Percentiles rank a stretch among this genome's conserved stretches.
Conservation (phyloP, 768 basidiomycete genomes). For the Tremella yokohamensis region DNA sequence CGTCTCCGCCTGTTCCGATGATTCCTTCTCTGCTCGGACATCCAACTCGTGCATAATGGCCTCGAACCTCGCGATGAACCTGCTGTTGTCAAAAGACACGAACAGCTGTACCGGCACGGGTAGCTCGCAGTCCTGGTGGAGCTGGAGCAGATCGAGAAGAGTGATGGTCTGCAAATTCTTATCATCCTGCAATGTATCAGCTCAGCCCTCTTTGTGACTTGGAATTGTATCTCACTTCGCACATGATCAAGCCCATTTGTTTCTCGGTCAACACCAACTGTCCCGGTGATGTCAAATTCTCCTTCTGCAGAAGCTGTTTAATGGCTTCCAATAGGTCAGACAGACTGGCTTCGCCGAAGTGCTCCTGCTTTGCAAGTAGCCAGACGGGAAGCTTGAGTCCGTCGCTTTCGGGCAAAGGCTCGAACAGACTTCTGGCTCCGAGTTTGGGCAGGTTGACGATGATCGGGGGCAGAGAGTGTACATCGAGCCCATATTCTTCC, state of each 20-base stretch:
- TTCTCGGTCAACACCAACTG: constrained; percentile 37
- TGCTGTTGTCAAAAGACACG: constrained; percentile 30
- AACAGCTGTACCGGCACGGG: constrained; percentile 24
- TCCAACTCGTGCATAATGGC: constrained; percentile 27
- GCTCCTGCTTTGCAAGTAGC: constrained; percentile 35
- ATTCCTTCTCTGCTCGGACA: background rate
- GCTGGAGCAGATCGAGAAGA: constrained; percentile 52
- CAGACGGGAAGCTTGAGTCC: constrained; percentile 30
- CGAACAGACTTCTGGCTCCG: constrained; percentile 33
- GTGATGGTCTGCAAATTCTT: constrained; percentile 34
- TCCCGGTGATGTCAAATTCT: constrained; percentile 16
- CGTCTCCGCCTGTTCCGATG: constrained; percentile 7
- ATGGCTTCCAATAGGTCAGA: constrained; percentile 42
- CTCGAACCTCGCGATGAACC: constrained; percentile 23
- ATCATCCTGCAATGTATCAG: constrained; percentile 30
- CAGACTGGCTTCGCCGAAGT: constrained; percentile 54
- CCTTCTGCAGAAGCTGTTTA: constrained; percentile 15
- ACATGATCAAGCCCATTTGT: constrained; percentile 37
- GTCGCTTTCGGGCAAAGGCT: constrained; percentile 9
- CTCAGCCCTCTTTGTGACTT: background rate
- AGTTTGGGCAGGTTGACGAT: constrained; percentile 59
- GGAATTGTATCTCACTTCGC: constrained; percentile 32
- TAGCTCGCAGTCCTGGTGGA: constrained; percentile 28
- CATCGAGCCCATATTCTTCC: constrained; percentile 58
- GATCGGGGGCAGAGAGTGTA: constrained; percentile 66